Base-by-base conservation (phyloP, 176 grass and related monocot genomes). In the Guadua angustifolia region DNA sequence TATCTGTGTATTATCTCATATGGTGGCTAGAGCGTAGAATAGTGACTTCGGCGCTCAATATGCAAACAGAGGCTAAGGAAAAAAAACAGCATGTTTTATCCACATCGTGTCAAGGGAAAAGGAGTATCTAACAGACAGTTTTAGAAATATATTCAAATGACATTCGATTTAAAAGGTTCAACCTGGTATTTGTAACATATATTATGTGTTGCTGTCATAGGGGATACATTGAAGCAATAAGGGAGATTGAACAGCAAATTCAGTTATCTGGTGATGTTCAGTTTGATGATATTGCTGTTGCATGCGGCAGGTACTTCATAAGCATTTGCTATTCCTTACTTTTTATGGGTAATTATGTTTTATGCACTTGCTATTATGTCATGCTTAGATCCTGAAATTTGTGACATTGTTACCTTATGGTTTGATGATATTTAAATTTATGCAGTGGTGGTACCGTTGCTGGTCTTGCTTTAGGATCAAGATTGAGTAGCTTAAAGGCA, bases 391-490 rank as follows among this genome's bases (percentile, higher is more conserved):
- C 59, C 57, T 18, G 29, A 78, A 58, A 82, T 26, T 78, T 65
- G 56, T 17, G 35, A n/a, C 6, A 25, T 8, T 69, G 5, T 64
- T 8, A 47, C 14, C 72, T 78, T 39, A 66, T 36, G 16, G 8
- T 22, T 40, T 79, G 24, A 79, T 79, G 24, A 79, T 74, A 52
- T 83, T 87, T 57, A 79, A 69, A 60, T 69, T 79, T n/a, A 63
- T 94, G 77, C 81, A 98, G 95, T 83, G 95, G 95, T 77, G 95
- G 93, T 92, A 98, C 95, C 12, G 92, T 98, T 87, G 91, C 93
- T 44, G 95, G 95, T 44, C 88, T 98, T 85, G 88, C 93, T 74
- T 94, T 98, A 80, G 95, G 89, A 73, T 93, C 93, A 78, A 92
- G 66, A 81, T 73, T 94, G 74, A 95, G 95, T 86, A 98, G 85